Evolutionary conservation across 108 stramenopile genomes (phyloP).

Genomic region (Fragilaria crotonensis): DNA sequence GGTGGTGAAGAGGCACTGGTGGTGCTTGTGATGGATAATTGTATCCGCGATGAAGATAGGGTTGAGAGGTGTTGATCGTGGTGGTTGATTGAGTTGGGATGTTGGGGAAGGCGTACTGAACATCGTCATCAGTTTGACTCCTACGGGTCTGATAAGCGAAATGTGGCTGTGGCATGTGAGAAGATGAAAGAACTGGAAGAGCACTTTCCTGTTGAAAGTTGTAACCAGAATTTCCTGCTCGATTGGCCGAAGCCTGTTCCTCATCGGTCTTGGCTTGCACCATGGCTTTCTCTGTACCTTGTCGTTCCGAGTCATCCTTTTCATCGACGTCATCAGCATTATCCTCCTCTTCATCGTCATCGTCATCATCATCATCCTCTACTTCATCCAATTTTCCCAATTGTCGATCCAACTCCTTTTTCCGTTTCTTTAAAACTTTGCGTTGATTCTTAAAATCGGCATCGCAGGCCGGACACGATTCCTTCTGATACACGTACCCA

Average conservation of each 20-base stretch:
- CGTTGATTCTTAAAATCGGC: conserved; percentile 5
- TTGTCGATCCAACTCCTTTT: conserved; percentile 25
- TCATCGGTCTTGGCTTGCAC: not conserved
- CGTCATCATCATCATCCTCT: not conserved
- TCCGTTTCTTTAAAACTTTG: conserved; percentile 1
- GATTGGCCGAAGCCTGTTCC: not conserved
- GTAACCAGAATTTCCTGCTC: not conserved
- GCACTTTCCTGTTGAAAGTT: no score
- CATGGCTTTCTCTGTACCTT: conserved; percentile 5
- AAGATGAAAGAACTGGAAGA: no score
- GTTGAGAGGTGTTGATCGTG: not conserved
- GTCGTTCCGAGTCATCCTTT: conserved; percentile 1
- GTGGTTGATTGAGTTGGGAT: not conserved
- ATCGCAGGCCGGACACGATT: conserved; percentile 25
- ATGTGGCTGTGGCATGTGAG: not conserved
- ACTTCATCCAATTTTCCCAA: conserved; percentile 17
- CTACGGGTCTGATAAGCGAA: no score
- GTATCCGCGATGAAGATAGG: not conserved
- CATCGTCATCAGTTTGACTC: no score
- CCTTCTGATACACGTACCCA: conserved; percentile 22
- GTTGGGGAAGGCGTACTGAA: no score
- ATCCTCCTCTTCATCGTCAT: not conserved
- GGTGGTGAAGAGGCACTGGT: no score
- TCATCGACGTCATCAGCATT: not conserved
- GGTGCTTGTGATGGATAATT: no score